Evolutionary conservation across 73 alveolate genomes (phyloP).

Genomic region (Durusdinium trenchii): DNA sequence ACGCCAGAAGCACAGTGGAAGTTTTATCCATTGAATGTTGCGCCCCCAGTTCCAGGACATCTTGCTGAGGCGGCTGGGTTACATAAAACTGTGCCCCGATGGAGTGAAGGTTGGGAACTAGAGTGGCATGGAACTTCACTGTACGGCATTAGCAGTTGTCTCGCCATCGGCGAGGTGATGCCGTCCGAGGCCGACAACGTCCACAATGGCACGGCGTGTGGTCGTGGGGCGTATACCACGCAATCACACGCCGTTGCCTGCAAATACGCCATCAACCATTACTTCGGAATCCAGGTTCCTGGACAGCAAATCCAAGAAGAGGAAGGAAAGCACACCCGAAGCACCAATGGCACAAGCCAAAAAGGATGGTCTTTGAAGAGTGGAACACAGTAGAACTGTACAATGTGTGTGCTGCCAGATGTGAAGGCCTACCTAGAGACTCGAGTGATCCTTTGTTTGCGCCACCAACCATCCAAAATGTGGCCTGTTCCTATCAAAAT

Average conservation of each 20-base stretch:
- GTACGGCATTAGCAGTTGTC: background rate
- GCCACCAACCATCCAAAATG: too few relatives aligned
- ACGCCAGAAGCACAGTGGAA: background rate
- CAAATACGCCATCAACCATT: background rate
- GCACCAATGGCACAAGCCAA: too few relatives aligned
- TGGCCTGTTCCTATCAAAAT: too few relatives aligned
- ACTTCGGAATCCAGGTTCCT: background rate
- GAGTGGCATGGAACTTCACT: background rate
- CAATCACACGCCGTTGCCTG: constrained; percentile 6
- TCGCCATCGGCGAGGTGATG: background rate
- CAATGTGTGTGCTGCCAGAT: too few relatives aligned
- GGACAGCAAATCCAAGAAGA: too few relatives aligned
- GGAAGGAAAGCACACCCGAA: too few relatives aligned
- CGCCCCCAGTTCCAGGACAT: background rate
- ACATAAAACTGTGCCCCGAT: background rate
- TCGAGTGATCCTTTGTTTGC: too few relatives aligned
- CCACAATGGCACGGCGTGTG: background rate
- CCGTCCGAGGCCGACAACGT: background rate
- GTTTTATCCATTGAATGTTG: background rate
- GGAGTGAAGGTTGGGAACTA: background rate
- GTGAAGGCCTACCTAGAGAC: too few relatives aligned
- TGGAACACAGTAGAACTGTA: too few relatives aligned
- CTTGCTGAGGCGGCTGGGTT: background rate
- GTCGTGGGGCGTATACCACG: constrained; percentile 33
- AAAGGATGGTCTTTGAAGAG: too few relatives aligned